A percentile compares a stretch with the other conserved stretches of the same genome.
These are phyloP conservation scores for Centrapalus pauciflorus DNA, from an alignment of 129 eudicot species.

Conservation along the genomic window DNA sequence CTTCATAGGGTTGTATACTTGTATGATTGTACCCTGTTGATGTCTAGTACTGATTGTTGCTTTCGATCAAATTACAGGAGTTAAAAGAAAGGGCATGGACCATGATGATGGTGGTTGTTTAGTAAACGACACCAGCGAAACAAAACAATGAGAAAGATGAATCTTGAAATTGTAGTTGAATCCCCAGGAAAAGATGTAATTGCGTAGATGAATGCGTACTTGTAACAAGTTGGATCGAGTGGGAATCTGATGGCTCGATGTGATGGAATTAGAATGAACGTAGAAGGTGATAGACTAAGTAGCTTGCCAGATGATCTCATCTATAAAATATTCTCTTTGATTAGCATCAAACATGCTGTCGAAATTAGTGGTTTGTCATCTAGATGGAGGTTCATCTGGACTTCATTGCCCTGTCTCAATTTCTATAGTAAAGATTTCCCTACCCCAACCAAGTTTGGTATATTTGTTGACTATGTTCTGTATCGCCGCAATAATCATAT, in stretches of 20 bases:
- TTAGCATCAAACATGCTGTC: constrained; percentile 6
- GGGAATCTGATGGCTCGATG: constrained; percentile 1
- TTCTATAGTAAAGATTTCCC: constrained; percentile 15
- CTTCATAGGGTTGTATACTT: too few relatives aligned
- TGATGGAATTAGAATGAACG: background rate
- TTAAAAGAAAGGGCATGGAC: too few relatives aligned
- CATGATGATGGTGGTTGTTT: too few relatives aligned
- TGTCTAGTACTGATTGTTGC: too few relatives aligned
- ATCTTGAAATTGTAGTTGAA: too few relatives aligned
- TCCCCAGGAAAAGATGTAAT: background rate
- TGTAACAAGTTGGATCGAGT: background rate
- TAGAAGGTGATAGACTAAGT: constrained; percentile 17
- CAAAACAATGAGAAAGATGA: too few relatives aligned
- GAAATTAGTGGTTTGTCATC: constrained; percentile 10
- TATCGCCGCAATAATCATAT: constrained; percentile 7
- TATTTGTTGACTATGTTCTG: background rate
- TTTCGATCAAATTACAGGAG: too few relatives aligned
- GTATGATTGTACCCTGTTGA: too few relatives aligned
- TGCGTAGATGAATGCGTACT: background rate
- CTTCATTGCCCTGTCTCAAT: constrained; percentile 24
- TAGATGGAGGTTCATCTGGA: constrained; percentile 25
- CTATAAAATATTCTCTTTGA: constrained; percentile 25
- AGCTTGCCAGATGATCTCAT: constrained; percentile 20
- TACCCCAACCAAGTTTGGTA: background rate
- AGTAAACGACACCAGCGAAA: too few relatives aligned